These are phyloP conservation scores for Ophiostoma quercus DNA, from an alignment of 2,329 filamentous ascomycete species.

Conservation along the genomic window DNA sequence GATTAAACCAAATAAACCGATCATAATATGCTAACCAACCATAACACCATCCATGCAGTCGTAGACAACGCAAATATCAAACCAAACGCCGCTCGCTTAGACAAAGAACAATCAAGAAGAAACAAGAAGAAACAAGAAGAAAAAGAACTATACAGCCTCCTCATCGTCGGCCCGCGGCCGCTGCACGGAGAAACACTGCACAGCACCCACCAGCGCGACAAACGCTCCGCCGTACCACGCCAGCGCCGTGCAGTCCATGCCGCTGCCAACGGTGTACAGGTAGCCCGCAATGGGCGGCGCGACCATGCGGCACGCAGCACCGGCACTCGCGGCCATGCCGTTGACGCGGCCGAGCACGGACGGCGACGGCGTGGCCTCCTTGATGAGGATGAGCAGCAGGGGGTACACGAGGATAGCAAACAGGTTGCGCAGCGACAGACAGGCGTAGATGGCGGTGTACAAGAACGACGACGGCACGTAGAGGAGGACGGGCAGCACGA, in stretches of 20 bases:
- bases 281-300: constrained; percentile 61
- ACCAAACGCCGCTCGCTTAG: neutral
- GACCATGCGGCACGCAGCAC: constrained; percentile 61
- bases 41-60: neutral
- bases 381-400: constrained; percentile 61
- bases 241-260: constrained; percentile 54
- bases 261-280: constrained; percentile 56
- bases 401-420: constrained; percentile 62
- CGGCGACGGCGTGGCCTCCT: constrained; percentile 56
- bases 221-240: constrained; percentile 60
- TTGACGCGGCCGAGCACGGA: constrained; percentile 59
- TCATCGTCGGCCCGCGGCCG: constrained; percentile 26
- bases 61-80: neutral
- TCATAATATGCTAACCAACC: no score
- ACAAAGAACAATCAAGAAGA: neutral
- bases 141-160: neutral
- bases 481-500: constrained; percentile 55
- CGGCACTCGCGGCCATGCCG: constrained; percentile 59
- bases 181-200: constrained; percentile 55
- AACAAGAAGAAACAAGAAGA: neutral
- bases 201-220: constrained; percentile 51
- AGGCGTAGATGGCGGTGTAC: constrained; percentile 54
- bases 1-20: no score
- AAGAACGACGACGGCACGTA: constrained; percentile 49
- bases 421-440: constrained; percentile 54